Conservation (phyloP, 306 rosid species). For the Cucurbita pepo region DNA sequence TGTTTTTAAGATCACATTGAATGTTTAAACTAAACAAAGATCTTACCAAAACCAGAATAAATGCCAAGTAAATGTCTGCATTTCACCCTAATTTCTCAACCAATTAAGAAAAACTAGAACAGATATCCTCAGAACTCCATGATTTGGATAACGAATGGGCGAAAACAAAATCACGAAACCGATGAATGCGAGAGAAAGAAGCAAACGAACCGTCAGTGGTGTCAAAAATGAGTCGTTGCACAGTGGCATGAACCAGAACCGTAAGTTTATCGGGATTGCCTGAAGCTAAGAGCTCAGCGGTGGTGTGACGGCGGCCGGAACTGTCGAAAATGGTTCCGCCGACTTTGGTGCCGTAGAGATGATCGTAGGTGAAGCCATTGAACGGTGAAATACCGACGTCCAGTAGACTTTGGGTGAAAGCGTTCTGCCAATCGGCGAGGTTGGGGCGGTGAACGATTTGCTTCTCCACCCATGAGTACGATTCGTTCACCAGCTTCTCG, state of each 20-base stretch:
- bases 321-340: conserved; percentile 88
- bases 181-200: neutral
- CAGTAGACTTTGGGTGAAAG: conserved; percentile 63
- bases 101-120: neutral
- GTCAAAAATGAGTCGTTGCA: conserved; percentile 68
- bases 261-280: conserved; percentile 52
- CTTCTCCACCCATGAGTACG: conserved; percentile 77
- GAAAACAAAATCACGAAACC: neutral
- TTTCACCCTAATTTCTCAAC: neutral
- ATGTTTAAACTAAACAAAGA: no score
- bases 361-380: conserved; percentile 93
- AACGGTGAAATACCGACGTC: conserved; percentile 71
- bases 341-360: conserved; percentile 73
- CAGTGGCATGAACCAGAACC: conserved; percentile 62
- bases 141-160: neutral
- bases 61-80: no score
- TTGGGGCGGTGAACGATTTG: conserved; percentile 66
- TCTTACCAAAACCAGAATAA: no score
- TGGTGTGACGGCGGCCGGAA: conserved; percentile 69
- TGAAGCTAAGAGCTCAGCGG: conserved; percentile 69
- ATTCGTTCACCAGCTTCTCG: conserved; percentile 47
- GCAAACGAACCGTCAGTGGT: conserved; percentile 19
- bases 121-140: neutral
- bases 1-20: no score
- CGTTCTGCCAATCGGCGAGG: conserved; percentile 42